Conservation (phyloP, 306 rosid genomes). For the Pterocarpus macrocarpus region DNA sequence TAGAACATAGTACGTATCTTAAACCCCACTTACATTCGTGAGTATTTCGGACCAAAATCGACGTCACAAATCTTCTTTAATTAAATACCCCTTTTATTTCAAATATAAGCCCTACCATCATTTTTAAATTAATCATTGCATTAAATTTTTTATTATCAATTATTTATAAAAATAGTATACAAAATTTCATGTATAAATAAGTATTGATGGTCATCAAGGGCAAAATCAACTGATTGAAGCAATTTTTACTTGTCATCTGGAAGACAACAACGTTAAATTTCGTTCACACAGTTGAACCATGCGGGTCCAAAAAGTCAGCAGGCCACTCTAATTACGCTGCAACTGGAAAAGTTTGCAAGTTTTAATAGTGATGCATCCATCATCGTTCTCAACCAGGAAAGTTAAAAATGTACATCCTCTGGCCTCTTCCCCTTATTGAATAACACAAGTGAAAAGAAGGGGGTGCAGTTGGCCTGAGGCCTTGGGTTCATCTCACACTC, state of each 20-base stretch:
- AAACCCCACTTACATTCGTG: no score
- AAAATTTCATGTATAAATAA: no score
- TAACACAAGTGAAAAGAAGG: slow-evolving; percentile 50
- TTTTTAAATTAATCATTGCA: no score
- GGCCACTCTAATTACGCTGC: neutral
- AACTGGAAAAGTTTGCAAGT: slow-evolving; percentile 35
- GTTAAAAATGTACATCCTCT: slow-evolving; percentile 66
- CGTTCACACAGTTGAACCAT: neutral
- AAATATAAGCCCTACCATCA: no score
- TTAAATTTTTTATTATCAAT: no score
- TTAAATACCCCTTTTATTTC: no score
- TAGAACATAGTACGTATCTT: no score
- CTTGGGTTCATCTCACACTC: slow-evolving; percentile 64
- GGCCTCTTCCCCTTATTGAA: slow-evolving; percentile 70
- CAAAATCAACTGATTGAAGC: neutral
- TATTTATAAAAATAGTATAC: no score
- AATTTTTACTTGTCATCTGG: neutral
- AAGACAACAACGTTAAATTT: no score
- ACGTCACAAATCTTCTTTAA: no score
- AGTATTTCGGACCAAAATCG: no score
- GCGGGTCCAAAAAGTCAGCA: neutral
- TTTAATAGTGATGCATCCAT: slow-evolving; percentile 53
- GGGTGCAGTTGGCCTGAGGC: slow-evolving; percentile 50
- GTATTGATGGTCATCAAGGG: neutral
- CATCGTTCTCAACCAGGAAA: slow-evolving; percentile 50